Base-by-base conservation (phyloP, 305 asterid genomes). In the Salvia sclarea region DNA sequence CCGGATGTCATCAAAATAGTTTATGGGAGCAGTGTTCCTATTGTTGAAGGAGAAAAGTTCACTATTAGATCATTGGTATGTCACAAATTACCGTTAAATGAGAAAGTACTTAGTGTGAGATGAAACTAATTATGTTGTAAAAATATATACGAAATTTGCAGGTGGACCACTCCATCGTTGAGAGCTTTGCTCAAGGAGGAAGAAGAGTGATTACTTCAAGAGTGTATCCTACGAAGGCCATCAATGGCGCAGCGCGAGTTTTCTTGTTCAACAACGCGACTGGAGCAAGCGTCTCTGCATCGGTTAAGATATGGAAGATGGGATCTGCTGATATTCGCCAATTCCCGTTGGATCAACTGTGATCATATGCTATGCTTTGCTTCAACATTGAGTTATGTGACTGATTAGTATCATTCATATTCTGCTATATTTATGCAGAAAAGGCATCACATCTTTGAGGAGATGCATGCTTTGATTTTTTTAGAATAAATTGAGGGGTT, bases 111-210 rank as follows among this genome's bases (percentile, higher is more conserved):
- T 5, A 37, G 44, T 11, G n/a, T n/a, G n/a, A n/a, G n/a, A n/a
- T n/a, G n/a, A n/a, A n/a, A n/a, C n/a, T n/a, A n/a, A n/a, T n/a
- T n/a, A n/a, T n/a, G n/a, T 38, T 38, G 43, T 9, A 9, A 38
- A 38, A 38, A 2, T 11, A 9, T 37, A 10, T 9, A 28, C 33
- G 3, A 28, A 3, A 3, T 28, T 28, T 28, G 1, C 73, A 87
- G 98, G 96, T 87, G 18, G 99, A 94, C 76, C 99, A 94, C 69
- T 94, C 99, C 11, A 85, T 87, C 4, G 84, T 89, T 6, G 99
- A 94, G 86, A 89, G 97, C 86, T 94, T 87, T 76, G 97, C 84
- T 2, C 99, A 91, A 73, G 96, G 96, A 41, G 97, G 97, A 47
- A 80, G 97, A 72, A 73, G 81, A 28, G 97, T 89, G 4, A 86